These are phyloP conservation scores for Starmerella tilneyi DNA, from an alignment of 805 yeast genomes.

Conservation along the genomic window DNA sequence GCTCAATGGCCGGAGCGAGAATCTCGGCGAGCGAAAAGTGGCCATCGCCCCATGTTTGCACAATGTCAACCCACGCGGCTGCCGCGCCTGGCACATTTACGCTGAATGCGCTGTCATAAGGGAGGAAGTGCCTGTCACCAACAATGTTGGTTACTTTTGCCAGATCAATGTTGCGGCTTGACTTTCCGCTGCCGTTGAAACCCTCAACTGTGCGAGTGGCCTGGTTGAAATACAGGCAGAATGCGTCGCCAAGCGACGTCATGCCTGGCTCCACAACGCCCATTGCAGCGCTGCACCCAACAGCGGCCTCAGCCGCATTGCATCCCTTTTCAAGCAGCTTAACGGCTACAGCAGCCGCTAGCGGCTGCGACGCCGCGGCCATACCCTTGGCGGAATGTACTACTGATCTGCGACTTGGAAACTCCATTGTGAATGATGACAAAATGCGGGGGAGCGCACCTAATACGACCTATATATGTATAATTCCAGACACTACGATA, in stretches of 20 bases:
- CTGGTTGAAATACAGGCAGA: slow-evolving; percentile 48
- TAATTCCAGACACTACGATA: no score
- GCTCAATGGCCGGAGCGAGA: slow-evolving; percentile 38
- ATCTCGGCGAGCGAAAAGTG: slow-evolving; percentile 49
- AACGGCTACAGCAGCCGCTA: slow-evolving; percentile 64
- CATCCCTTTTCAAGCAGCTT: slow-evolving; percentile 61
- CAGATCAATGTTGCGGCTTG: slow-evolving; percentile 42
- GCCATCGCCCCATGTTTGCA: slow-evolving; percentile 63
- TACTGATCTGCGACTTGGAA: slow-evolving; percentile 46
- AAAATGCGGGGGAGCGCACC: neutral
- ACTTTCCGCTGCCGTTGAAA: slow-evolving; percentile 65
- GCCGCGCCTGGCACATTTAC: slow-evolving; percentile 72
- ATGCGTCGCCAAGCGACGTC: slow-evolving; percentile 39
- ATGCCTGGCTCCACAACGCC: slow-evolving; percentile 34
- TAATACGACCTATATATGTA: no score
- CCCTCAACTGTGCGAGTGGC: slow-evolving; percentile 47
- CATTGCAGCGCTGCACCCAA: slow-evolving; percentile 35
- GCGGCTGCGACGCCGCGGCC: slow-evolving; percentile 65
- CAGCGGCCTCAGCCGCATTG: slow-evolving; percentile 41
- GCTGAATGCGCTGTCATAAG: slow-evolving; percentile 44
- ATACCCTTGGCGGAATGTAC: slow-evolving; percentile 66
- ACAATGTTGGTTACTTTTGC: slow-evolving; percentile 29
- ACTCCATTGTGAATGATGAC: slow-evolving; percentile 7
- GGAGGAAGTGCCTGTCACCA: slow-evolving; percentile 40
- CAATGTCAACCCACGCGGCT: slow-evolving; percentile 69